Conservation (phyloP, 2,329 filamentous ascomycete species). For the Zymoseptoria crescenta region DNA sequence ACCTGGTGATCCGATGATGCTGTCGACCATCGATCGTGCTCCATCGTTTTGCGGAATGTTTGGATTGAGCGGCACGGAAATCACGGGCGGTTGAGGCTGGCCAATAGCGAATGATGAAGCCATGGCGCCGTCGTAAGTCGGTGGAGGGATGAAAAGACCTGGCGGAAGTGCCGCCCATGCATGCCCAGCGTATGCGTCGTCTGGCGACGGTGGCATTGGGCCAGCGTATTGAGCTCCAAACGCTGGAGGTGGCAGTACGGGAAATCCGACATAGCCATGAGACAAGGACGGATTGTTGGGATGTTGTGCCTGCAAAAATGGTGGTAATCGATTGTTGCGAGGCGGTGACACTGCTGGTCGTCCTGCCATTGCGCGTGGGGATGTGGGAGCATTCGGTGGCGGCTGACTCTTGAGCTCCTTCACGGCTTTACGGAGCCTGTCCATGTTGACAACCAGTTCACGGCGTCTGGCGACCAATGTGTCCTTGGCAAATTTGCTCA, state of each 20-base stretch:
- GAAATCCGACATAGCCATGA: background rate
- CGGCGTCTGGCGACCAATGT: conserved; percentile 28
- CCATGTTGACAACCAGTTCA: conserved; percentile 27
- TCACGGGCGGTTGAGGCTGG: background rate
- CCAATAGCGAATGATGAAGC: conserved; percentile 10
- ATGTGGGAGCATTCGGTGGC: conserved; percentile 17
- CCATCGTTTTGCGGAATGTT: conserved; percentile 23
- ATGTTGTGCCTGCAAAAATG: conserved; percentile 17
- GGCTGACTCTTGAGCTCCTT: conserved; percentile 26
- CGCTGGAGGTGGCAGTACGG: background rate
- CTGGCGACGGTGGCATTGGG: conserved; percentile 11
- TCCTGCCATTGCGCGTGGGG: conserved; percentile 16
- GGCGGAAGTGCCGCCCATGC: conserved; percentile 19
- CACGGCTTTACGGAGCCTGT: conserved; percentile 29
- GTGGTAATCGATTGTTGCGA: conserved; percentile 13
- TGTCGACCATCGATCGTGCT: conserved; percentile 16
- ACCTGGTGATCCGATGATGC: conserved; percentile 15
- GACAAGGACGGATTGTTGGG: background rate
- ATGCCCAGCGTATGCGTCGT: conserved; percentile 13
- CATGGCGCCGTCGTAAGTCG: conserved; percentile 26
- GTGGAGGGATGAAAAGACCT: conserved; percentile 21
- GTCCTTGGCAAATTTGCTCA: conserved; percentile 26
- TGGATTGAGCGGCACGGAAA: background rate
- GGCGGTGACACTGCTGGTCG: conserved; percentile 20
- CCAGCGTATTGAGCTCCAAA: conserved; percentile 12